These are phyloP conservation scores for Cordyceps tenuipes DNA, from an alignment of 2,329 filamentous ascomycete species.

Conservation along the genomic window DNA sequence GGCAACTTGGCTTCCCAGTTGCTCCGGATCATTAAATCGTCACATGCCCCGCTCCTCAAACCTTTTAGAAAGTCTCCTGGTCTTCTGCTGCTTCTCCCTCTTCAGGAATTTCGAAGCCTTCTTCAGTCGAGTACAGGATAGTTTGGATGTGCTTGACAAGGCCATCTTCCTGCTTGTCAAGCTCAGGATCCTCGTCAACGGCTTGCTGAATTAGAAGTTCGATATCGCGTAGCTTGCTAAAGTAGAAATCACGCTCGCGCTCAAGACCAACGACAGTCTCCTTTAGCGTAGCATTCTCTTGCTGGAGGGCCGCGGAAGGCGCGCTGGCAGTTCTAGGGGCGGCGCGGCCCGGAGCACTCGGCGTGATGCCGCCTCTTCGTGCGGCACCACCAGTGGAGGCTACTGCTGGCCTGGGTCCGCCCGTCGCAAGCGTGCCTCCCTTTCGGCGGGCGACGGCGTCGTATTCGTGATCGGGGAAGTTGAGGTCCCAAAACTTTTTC, in stretches of 20 bases:
- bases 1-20: neutral
- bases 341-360: constrained; percentile 44
- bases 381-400: constrained; percentile 42
- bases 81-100: constrained; percentile 65
- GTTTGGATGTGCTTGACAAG: constrained; percentile 93
- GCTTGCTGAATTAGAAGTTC: constrained; percentile 90
- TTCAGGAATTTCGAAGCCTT: constrained; percentile 81
- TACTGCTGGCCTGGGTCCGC: constrained; percentile 37
- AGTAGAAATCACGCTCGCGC: constrained; percentile 97
- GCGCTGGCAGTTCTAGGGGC: constrained; percentile 43
- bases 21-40: constrained; percentile 8
- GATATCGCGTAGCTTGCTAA: constrained; percentile 96
- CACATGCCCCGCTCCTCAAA: neutral
- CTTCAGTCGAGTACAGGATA: constrained; percentile 95
- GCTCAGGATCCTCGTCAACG: constrained; percentile 81
- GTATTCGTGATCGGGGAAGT: constrained; percentile 96
- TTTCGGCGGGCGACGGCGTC: constrained; percentile 82
- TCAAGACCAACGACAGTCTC: constrained; percentile 93
- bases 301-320: constrained; percentile 63
- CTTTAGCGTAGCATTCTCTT: constrained; percentile 83
- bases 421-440: constrained; percentile 54
- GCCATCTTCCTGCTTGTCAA: constrained; percentile 89
- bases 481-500: constrained; percentile 96
- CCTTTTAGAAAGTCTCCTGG: constrained; percentile 65
- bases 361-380: constrained; percentile 51